These are phyloP conservation scores for Vinca minor DNA, from an alignment of 257 asterid species.

Conservation along the genomic window DNA sequence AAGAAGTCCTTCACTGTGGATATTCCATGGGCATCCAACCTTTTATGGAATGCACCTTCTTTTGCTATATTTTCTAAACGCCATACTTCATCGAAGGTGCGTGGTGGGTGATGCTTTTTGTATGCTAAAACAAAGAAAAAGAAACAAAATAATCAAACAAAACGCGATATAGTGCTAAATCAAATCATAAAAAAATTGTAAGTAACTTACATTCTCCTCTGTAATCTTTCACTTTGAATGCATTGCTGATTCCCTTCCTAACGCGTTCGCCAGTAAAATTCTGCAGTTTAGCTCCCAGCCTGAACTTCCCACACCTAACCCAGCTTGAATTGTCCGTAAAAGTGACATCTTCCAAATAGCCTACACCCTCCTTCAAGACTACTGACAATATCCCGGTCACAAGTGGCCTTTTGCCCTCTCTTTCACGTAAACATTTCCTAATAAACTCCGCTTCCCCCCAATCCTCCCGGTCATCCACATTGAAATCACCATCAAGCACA, in stretches of 20 bases:
- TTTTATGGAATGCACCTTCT: constrained; percentile 54
- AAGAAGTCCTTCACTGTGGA: constrained; percentile 49
- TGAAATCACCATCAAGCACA: constrained; percentile 80
- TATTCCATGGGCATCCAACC: constrained; percentile 31
- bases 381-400: constrained; percentile 50
- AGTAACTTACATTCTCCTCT: constrained; percentile 75
- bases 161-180: too few relatives aligned
- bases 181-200: not conserved
- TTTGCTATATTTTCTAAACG: constrained; percentile 73
- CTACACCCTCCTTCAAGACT: constrained; percentile 56
- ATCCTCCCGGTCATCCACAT: constrained; percentile 44
- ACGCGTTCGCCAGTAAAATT: constrained; percentile 27
- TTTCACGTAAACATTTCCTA: constrained; percentile 32
- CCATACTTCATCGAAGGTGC: constrained; percentile 62
- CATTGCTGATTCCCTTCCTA: constrained; percentile 66
- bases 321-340: constrained; percentile 93
- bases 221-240: constrained; percentile 80
- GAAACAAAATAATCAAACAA: too few relatives aligned
- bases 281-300: constrained; percentile 46
- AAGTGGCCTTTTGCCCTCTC: constrained; percentile 84
- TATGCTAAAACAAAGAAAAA: constrained; percentile 40
- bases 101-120: constrained; percentile 72
- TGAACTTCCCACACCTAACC: constrained; percentile 71
- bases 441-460: constrained; percentile 58
- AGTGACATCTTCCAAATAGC: constrained; percentile 45